These are phyloP conservation scores for Sporothrix pallida DNA, from an alignment of 2,329 filamentous ascomycete genomes.

Conservation along the genomic window DNA sequence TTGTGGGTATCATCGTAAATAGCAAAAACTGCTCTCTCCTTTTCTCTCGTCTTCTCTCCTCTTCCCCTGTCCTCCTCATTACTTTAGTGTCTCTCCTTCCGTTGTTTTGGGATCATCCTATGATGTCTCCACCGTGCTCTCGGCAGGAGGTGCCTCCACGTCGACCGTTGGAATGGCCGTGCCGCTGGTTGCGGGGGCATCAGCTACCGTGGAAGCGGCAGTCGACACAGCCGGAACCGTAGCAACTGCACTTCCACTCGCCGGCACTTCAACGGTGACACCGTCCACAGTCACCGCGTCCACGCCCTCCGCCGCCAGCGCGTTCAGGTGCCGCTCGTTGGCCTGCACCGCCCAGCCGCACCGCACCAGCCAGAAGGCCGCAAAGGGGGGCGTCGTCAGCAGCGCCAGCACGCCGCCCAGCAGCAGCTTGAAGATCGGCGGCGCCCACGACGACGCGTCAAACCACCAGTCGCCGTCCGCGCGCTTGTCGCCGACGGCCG, in stretches of 20 bases:
- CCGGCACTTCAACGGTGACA: neutral
- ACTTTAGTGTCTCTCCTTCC: neutral
- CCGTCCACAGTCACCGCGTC: neutral
- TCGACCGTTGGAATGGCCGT: neutral
- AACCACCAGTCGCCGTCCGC: conserved; percentile 53
- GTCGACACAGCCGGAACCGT: too few relatives aligned
- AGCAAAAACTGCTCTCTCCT: neutral
- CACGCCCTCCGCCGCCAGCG: neutral
- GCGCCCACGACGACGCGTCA: conserved; percentile 49
- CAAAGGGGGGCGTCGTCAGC: conserved; percentile 55
- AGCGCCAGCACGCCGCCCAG: conserved; percentile 55
- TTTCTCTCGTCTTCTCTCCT: too few relatives aligned
- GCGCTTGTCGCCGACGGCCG: conserved; percentile 45
- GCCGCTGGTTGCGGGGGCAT: too few relatives aligned
- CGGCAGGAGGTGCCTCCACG: neutral
- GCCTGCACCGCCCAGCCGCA: conserved; percentile 51
- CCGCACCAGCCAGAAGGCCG: conserved; percentile 57
- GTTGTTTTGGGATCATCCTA: too few relatives aligned
- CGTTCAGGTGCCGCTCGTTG: conserved; percentile 37
- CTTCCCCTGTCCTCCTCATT: neutral
- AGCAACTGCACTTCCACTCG: neutral
- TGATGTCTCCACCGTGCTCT: neutral
- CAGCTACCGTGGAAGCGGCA: too few relatives aligned
- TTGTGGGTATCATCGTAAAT: conserved; percentile 28
- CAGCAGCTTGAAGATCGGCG: conserved; percentile 57